Evolutionary conservation across 257 asterid genomes (phyloP), one percentile per base, ranked within the genome.

Genomic region (Solanum virginianum): DNA sequence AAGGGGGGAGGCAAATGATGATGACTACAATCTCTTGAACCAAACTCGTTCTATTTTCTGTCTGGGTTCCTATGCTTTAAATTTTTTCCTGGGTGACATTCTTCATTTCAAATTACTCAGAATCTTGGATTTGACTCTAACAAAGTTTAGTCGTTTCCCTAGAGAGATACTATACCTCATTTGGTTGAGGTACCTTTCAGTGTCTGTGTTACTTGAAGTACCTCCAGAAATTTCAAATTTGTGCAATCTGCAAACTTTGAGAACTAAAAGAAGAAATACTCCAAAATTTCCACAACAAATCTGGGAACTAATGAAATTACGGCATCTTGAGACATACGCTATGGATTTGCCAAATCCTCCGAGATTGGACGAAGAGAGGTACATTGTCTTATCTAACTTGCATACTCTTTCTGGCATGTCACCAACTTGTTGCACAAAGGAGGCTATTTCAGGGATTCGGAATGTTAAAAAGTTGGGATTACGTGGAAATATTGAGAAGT

Each of bases 111-210:
- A 51, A 9, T 49, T 86, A 49, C 86, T 83, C 10, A 74, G 81
- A 72, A 32, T 83, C 12, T 72, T 86, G 45, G 88, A 86, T 12
- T 55, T 86, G 79, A 32, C 57, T 13, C 4, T 17, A 39, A 75
- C 53, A 56, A 10, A 11, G 0, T 2, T 86, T 10, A 22, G 55
- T 7, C 5, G 4, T 2, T 69, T 69, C 22, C 77, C 77, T 16
- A 7, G 2, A 4, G 3, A 36, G 49, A 69, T 69, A 69, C 77
- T 68, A 15, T 14, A 24, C 77, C 77, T 68, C 22, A 8, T 68
- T 16, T 68, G 51, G 51, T 68, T 68, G 51, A 36, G 77, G 77
- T 68, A 68, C 77, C 77, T 68, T 2, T 13, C 22, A 8, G 1
- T 36, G 24, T 16, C 0, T 0, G 22, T 7, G 18, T 1, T 15